Evolutionary conservation across 108 stramenopile species (phyloP).

Genomic region (Parietichytrium sp.): DNA sequence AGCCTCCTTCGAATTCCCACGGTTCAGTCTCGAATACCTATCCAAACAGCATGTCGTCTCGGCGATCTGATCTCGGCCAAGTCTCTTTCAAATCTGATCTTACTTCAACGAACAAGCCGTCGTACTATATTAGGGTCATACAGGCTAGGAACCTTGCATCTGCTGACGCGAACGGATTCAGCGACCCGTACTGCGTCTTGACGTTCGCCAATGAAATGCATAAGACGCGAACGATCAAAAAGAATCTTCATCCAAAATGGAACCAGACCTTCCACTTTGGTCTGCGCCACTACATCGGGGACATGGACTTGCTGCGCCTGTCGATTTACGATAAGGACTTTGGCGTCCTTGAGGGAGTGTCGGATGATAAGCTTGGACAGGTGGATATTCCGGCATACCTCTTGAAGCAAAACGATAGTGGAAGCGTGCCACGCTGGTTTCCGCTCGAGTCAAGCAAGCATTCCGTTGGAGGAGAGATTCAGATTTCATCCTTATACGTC

Average conservation of each 20-base stretch:
- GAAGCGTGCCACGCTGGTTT: neutral
- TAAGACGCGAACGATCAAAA: neutral
- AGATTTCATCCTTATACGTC: neutral
- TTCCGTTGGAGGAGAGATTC: neutral
- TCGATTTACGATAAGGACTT: conserved; percentile 15
- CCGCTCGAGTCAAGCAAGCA: neutral
- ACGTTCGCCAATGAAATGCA: neutral
- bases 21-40: too few relatives aligned
- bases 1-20: too few relatives aligned
- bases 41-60: too few relatives aligned
- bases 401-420: neutral
- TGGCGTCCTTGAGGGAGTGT: too few relatives aligned
- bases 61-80: too few relatives aligned
- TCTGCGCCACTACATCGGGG: neutral
- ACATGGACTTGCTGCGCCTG: neutral
- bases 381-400: neutral
- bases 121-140: neutral
- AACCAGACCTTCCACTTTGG: conserved; percentile 30
- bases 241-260: neutral
- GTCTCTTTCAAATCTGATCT: too few relatives aligned
- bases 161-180: neutral
- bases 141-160: neutral
- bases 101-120: too few relatives aligned
- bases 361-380: neutral
- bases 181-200: conserved; percentile 11